Percentiles rank a stretch among this genome's conserved stretches.
These are phyloP conservation scores for Cephaloascus fragrans DNA, from an alignment of 805 yeast genomes.

Conservation along the genomic window DNA sequence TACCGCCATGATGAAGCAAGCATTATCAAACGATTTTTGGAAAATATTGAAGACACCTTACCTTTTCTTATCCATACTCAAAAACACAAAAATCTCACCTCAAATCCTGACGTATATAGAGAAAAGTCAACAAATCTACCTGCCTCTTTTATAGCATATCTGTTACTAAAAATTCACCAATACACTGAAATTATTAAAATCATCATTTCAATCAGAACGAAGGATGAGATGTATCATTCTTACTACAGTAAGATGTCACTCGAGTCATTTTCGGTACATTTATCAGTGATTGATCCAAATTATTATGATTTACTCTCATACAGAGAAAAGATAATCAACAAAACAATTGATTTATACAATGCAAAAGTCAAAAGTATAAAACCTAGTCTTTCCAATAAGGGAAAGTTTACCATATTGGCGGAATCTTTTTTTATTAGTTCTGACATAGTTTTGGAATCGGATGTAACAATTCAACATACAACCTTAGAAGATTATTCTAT, in stretches of 20 bases:
- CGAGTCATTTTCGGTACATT: background rate
- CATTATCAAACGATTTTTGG: background rate
- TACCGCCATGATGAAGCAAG: background rate
- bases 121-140: no score
- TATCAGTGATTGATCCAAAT: background rate
- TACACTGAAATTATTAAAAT: background rate
- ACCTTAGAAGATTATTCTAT: background rate
- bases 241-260: background rate
- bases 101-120: no score
- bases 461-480: background rate
- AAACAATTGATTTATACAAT: background rate
- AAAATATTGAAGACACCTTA: background rate
- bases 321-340: background rate
- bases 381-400: background rate
- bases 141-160: background rate
- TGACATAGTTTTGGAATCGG: background rate
- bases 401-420: no score
- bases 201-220: background rate
- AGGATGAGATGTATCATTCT: background rate
- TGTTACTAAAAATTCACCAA: background rate
- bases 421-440: background rate
- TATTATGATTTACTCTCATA: background rate
- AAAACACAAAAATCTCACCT: background rate
- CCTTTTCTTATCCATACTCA: background rate
- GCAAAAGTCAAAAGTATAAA: background rate